Conservation (phyloP, 2,329 filamentous ascomycete species). For the Dactylellina sp. region DNA sequence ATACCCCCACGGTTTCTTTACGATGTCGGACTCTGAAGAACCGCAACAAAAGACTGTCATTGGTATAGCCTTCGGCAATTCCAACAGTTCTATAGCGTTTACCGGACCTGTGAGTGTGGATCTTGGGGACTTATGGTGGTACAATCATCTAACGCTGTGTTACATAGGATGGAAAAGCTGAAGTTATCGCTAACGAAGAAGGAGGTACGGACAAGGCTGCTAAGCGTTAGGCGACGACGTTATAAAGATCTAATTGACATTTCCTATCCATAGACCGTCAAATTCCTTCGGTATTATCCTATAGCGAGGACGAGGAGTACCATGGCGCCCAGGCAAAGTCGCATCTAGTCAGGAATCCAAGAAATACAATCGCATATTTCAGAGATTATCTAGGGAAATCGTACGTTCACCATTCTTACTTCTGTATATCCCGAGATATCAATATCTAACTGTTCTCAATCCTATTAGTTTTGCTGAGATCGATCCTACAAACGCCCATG, state of each 20-base stretch:
- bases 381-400: conserved; percentile 95
- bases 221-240: background rate
- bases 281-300: conserved; percentile 93
- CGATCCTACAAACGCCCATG: conserved; percentile 93
- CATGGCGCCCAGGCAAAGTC: conserved; percentile 94
- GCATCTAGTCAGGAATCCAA: conserved; percentile 89
- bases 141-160: conserved; percentile 34
- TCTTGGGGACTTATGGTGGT: background rate
- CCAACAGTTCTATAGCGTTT: conserved; percentile 95
- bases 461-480: conserved; percentile 82
- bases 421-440: background rate
- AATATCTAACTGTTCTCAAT: background rate
- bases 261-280: conserved; percentile 77
- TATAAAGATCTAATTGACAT: background rate
- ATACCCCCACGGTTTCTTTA: conserved; percentile 10
- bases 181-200: conserved; percentile 99
- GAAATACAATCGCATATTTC: conserved; percentile 95
- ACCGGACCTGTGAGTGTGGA: conserved; percentile 71
- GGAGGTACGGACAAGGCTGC: conserved; percentile 73
- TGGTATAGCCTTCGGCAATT: conserved; percentile 97
- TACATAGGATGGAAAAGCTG: conserved; percentile 82
- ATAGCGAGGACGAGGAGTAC: conserved; percentile 95
- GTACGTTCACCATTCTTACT: conserved; percentile 68
- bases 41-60: conserved; percentile 74
- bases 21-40: conserved; percentile 54